A percentile compares a stretch with the other conserved stretches of the same genome.
Evolutionary conservation across 192 early-diverging fungal genomes (phyloP).

Genomic region (Umbelopsis sp.): DNA sequence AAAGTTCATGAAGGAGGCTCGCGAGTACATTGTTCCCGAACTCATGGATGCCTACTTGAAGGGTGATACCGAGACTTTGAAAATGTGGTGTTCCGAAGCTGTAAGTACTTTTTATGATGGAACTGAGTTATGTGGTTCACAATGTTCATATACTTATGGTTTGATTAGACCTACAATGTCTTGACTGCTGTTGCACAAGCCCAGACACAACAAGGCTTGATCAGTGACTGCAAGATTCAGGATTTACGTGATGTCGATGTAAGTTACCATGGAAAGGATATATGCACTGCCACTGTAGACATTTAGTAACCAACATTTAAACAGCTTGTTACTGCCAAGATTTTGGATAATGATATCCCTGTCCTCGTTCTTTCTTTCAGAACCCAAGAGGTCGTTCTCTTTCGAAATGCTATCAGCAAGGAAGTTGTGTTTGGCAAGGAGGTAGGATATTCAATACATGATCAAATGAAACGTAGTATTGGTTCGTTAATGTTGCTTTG

Average conservation of each 20-base stretch:
- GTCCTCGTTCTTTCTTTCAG: conserved; percentile 87
- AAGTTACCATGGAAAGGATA: conserved; percentile 4
- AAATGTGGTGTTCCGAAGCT: conserved; percentile 94
- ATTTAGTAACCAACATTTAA: not conserved
- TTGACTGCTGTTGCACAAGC: conserved; percentile 82
- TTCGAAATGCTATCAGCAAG: conserved; percentile 82
- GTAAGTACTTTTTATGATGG: conserved; percentile 44
- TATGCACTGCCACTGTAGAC: not conserved
- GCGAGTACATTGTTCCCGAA: conserved; percentile 93
- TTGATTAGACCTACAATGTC: conserved; percentile 69
- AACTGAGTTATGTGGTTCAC: conserved; percentile 24
- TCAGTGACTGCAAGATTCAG: conserved; percentile 92
- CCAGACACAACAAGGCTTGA: conserved; percentile 83
- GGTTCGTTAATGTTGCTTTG: conserved; percentile 1
- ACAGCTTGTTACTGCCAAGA: conserved; percentile 78
- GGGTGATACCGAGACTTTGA: conserved; percentile 79
- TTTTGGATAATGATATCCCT: conserved; percentile 93
- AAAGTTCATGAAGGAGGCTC: conserved; percentile 86
- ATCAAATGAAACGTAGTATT: not conserved
- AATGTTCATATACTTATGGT: not conserved
- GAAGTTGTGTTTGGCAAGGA: conserved; percentile 89
- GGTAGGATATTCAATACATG: conserved; percentile 24
- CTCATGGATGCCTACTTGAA: conserved; percentile 94
- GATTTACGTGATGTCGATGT: conserved; percentile 88
- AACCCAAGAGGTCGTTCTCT: conserved; percentile 93